Percentiles rank a stretch among this genome's conserved stretches.
These are phyloP conservation scores for Tuber microsphaerosporum DNA, from an alignment of 495 filamentous ascomycete genomes.

Conservation along the genomic window DNA sequence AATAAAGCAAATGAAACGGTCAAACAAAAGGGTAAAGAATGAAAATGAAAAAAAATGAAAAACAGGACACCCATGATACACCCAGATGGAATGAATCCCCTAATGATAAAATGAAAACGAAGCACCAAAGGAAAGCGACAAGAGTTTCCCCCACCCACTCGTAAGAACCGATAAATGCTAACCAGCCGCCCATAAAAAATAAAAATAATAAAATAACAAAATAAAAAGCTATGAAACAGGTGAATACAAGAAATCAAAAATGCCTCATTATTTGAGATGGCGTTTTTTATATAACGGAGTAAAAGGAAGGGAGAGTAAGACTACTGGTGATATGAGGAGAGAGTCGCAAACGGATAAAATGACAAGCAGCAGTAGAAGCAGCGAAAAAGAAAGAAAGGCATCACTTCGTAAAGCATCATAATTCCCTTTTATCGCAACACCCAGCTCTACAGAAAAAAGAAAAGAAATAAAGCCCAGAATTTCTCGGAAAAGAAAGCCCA, in stretches of 20 bases:
- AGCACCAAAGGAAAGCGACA: conserved; percentile 5
- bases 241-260: conserved; percentile 4
- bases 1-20: not conserved
- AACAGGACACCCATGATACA: conserved; percentile 3
- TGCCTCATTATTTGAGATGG: conserved; percentile 1
- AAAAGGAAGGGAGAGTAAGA: not conserved
- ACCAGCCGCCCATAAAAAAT: conserved; percentile 4
- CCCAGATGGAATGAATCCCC: conserved; percentile 8
- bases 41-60: conserved; percentile 6
- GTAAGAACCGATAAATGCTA: not conserved
- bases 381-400: not conserved
- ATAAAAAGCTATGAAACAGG: not conserved
- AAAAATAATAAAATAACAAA: not conserved
- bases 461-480: conserved; percentile 8
- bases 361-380: not conserved
- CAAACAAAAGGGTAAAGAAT: not conserved
- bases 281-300: conserved; percentile 7
- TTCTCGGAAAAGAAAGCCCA: not conserved
- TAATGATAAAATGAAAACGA: conserved; percentile 10
- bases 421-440: not conserved
- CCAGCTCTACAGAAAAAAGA: conserved; percentile 1
- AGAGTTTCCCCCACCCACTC: conserved; percentile 5
- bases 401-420: conserved; percentile 2
- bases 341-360: not conserved
- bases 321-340: not conserved